Evolutionary conservation across 768 basidiomycete species (phyloP), one percentile per base, ranked within the genome.

Genomic region (Pisolithus marmoratus): DNA sequence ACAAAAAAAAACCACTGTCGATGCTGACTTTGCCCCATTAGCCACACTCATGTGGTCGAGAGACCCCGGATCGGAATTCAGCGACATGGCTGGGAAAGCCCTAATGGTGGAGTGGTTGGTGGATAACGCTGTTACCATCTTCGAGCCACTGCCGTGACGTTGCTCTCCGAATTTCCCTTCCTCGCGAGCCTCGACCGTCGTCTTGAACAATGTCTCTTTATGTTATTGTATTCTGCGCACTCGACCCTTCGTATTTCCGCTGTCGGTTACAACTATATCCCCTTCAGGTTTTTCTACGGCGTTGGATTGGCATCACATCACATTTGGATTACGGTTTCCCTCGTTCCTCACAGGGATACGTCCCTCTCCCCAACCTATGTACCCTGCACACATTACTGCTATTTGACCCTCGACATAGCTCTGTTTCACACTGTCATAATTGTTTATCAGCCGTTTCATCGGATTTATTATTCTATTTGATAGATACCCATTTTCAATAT

Each of bases 11-110:
- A 27, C 53, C 5, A 6, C 11, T 24, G 11, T 15, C 2, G 15
- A 2, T 51, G 14, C 34, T 20, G 22, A 37, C 7, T 11, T 40
- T 11, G 29, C 20, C 12, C 1, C n/a, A n/a, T 49, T 63, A 98
- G 94, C 95, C 11, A 98, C 95, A 1, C 75, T 99, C 19, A 90
- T 97, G 85, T 83, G 90, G 60, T 94, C 95, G 8, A 79, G 81
- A 31, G 87, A 94, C 64, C 84, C 87, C 4, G 77, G 79, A 24
- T 82, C 90, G 17, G 96, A 98, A 72, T 97, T 97, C 72, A 87
- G 84, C 61, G 95, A 99, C 68, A 98, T 98, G 90, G 94, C 91
- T 8, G 91, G 92, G 49, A 97, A 95, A 70, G 91, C 95, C 6
- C 78, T 94, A 53, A 83, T 87, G 60, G 77, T 99, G 47, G 93